These are phyloP conservation scores for Chaetomiaceae sp. DNA, from an alignment of 2,329 filamentous ascomycete species.

Conservation along the genomic window DNA sequence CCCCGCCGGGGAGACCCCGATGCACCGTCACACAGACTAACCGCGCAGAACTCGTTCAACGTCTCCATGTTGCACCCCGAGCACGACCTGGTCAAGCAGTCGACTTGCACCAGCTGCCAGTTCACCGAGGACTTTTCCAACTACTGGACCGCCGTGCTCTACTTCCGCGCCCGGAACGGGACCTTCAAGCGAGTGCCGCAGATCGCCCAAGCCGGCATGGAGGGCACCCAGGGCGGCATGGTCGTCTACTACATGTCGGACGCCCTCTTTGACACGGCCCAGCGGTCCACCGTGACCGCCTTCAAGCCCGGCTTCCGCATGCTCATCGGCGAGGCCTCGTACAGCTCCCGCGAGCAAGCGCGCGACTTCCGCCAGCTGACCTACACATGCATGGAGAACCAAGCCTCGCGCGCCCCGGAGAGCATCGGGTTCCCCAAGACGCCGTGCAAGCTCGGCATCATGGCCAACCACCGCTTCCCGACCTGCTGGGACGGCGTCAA, in stretches of 20 bases:
- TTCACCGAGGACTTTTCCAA: constrained; percentile 28
- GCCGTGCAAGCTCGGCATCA: constrained; percentile 40
- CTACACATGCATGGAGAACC: constrained; percentile 38
- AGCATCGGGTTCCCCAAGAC: constrained; percentile 36
- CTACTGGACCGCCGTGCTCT: constrained; percentile 30
- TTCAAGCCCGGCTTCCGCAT: constrained; percentile 44
- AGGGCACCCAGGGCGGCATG: constrained; percentile 41
- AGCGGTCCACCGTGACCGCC: constrained; percentile 37
- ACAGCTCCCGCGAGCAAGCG: constrained; percentile 32
- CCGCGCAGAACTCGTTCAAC: constrained; percentile 25
- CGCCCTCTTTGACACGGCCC: constrained; percentile 36
- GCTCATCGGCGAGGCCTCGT: constrained; percentile 36
- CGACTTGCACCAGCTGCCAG: constrained; percentile 26
- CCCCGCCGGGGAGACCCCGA: too few relatives aligned
- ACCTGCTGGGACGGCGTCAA: constrained; percentile 51
- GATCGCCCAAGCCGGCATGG: constrained; percentile 33
- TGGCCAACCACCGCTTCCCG: constrained; percentile 44
- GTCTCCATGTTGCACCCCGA: constrained; percentile 25
- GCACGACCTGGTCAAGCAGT: constrained; percentile 22
- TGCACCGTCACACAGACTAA: not conserved
- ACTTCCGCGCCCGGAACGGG: constrained; percentile 26
- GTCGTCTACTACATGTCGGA: constrained; percentile 46
- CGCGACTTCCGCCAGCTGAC: constrained; percentile 38
- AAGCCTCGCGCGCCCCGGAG: constrained; percentile 37
- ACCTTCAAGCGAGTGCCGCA: constrained; percentile 25